Conservation (phyloP, 2,329 filamentous ascomycete species). For the Epichloe aotearoae region DNA sequence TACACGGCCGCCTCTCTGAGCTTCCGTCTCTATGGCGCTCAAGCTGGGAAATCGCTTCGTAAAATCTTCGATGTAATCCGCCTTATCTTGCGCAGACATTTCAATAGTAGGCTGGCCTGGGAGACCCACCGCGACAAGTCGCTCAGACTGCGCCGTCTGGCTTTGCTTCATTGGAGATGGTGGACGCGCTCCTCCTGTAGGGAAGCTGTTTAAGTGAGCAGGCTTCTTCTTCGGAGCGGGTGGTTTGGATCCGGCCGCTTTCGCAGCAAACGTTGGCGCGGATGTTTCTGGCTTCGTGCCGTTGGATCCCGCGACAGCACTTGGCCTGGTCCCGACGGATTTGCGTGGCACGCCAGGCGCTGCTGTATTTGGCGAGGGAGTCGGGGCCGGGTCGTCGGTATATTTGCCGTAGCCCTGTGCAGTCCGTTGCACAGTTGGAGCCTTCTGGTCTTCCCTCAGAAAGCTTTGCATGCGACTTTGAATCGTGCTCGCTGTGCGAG, state of each 20-base stretch:
- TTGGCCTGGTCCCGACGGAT: conserved; percentile 10
- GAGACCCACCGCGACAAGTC: conserved; percentile 31
- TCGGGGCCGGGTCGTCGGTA: conserved; percentile 41
- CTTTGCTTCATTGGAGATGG: conserved; percentile 32
- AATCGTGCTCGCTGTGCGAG: conserved; percentile 61
- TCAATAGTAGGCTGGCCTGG: conserved; percentile 36
- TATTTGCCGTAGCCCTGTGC: conserved; percentile 86
- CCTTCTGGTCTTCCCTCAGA: conserved; percentile 60
- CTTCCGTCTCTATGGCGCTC: conserved; percentile 74
- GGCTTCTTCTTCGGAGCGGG: conserved; percentile 50
- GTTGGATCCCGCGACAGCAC: neutral
- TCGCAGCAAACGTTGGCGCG: conserved; percentile 10
- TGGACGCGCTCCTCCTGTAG: conserved; percentile 28
- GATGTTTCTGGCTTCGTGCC: conserved; percentile 24
- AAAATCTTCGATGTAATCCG: conserved; percentile 59
- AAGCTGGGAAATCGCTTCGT: conserved; percentile 78
- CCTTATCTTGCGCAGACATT: conserved; percentile 44
- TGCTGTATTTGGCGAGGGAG: conserved; percentile 23
- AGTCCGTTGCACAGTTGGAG: conserved; percentile 47
- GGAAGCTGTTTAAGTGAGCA: conserved; percentile 43
- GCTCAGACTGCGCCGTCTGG: conserved; percentile 17
- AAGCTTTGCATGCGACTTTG: conserved; percentile 83
- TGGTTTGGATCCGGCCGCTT: conserved; percentile 26
- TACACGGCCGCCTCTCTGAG: conserved; percentile 29
- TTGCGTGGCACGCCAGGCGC: conserved; percentile 38